Evolutionary conservation across 2,329 filamentous ascomycete species (phyloP), one percentile per base, ranked within the genome.

Genomic region (Cytospora piceicola): DNA sequence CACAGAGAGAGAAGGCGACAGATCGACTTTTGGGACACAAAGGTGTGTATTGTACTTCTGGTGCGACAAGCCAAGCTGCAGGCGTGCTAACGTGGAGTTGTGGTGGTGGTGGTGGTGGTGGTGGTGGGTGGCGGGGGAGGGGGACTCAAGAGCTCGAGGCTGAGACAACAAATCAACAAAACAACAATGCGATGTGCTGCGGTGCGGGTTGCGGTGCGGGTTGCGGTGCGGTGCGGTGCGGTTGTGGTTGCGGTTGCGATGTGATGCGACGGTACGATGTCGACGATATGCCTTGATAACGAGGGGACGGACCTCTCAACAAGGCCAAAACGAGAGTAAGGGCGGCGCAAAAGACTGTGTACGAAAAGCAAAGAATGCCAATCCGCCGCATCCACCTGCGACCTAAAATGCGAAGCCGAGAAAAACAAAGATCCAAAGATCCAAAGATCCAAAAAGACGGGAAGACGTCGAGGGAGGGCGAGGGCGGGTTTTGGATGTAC

Each of bases 321-420:
- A 52, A 56, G 56, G 57, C 56, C 36, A 60, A 39, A 53, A 63
- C 59, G 24, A 39, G 42, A 58, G 5, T 53, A 42, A 29, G 36
- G 39, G 57, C 29, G 51, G 54, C 58, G 60, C 64, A 54, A 67
- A 67, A 58, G 61, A 68, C 39, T 62, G 67, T 67, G 64, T 55
- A 63, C 34, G 29, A 64, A 64, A 64, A 67, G 56, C 56, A 66
- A 62, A 56, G 39, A 63, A 42, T 17, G 55, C 34, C 32, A 54
- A 49, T 54, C n/a, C 58, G 34, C 54, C 27, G 29, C 27, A 52
- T 29, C 34, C 29, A 63, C 61, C 61, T 57, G 61, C 61, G 56
- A 55, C 53, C 27, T 49, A 30, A 24, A 24, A 30, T 24, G 53
- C 36, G 53, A 57, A 51, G 55, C 30, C n/a, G 53, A 58, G 30